Conservation (phyloP, 148 eudicot species). For the Vaccinium corymbosum region DNA sequence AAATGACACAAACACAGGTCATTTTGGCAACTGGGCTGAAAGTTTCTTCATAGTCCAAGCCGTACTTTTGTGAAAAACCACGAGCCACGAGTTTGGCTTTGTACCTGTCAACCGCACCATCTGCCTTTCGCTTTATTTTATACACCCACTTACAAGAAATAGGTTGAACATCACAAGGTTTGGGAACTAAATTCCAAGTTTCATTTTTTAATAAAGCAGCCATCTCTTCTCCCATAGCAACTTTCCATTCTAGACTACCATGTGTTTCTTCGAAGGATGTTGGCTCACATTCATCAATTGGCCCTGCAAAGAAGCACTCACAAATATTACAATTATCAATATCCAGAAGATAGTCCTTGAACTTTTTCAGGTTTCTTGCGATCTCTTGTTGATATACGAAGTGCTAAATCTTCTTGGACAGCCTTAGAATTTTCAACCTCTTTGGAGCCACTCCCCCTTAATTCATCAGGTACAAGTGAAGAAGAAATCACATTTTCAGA, state of each 20-base stretch:
- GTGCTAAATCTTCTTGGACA: too few species aligned
- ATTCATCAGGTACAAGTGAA: too few species aligned
- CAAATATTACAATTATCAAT: too few species aligned
- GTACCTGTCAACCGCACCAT: conserved; percentile 1
- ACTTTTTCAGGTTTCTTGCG: too few species aligned
- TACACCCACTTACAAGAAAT: not conserved
- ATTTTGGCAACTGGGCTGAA: conserved; percentile 14
- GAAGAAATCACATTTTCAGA: too few species aligned
- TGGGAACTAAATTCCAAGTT: not conserved
- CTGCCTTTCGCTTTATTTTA: not conserved
- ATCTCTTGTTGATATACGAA: too few species aligned
- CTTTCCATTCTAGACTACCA: not conserved
- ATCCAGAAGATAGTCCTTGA: too few species aligned
- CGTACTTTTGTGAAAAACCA: conserved; percentile 17
- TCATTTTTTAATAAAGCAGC: not conserved
- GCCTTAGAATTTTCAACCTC: too few species aligned
- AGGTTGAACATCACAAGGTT: not conserved
- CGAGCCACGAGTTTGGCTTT: conserved; percentile 22
- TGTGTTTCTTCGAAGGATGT: too few species aligned
- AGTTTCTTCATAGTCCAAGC: conserved; percentile 20
- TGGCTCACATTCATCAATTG: too few species aligned
- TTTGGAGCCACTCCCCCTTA: too few species aligned
- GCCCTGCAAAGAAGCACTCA: too few species aligned
- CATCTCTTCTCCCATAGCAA: not conserved
- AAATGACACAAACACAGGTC: conserved; percentile 7